phyloP scores from a whole-genome alignment of 2,329 filamentous ascomycete genomes.

The Aspergillus clavatus region DNA sequence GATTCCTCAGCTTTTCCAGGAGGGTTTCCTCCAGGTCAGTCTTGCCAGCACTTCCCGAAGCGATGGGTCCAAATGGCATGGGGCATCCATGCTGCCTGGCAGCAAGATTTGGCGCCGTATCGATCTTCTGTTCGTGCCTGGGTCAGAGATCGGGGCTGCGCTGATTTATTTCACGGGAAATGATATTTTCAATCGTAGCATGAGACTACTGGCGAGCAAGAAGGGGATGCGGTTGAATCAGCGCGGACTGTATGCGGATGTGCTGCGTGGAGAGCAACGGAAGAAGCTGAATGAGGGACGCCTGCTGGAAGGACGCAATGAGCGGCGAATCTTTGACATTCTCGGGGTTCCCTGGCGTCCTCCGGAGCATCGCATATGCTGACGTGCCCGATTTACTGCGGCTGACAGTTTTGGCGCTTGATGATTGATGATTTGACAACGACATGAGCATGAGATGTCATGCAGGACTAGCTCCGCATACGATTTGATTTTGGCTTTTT shows the following conservation, averaged over 20 bases:
- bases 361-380: constrained; percentile 72
- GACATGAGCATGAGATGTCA: neutral
- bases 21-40: constrained; percentile 64
- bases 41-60: constrained; percentile 56
- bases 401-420: neutral
- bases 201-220: constrained; percentile 71
- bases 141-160: constrained; percentile 73
- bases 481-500: neutral
- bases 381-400: constrained; percentile 20
- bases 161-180: constrained; percentile 95
- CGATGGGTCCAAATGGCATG: constrained; percentile 79
- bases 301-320: constrained; percentile 68
- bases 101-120: constrained; percentile 68
- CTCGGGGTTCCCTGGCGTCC: constrained; percentile 81
- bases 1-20: constrained; percentile 55
- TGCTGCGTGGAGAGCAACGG: constrained; percentile 55
- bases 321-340: constrained; percentile 74
- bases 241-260: constrained; percentile 68
- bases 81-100: constrained; percentile 67
- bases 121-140: constrained; percentile 78
- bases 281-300: constrained; percentile 62
- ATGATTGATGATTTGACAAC: neutral
- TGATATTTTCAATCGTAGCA: constrained; percentile 86
- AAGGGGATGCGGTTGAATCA: constrained; percentile 85
- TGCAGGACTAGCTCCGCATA: neutral